A percentile compares a stretch with the other conserved stretches of the same genome.
phyloP scores from a whole-genome alignment of 805 yeast species.

The Kazachstania viticola region DNA sequence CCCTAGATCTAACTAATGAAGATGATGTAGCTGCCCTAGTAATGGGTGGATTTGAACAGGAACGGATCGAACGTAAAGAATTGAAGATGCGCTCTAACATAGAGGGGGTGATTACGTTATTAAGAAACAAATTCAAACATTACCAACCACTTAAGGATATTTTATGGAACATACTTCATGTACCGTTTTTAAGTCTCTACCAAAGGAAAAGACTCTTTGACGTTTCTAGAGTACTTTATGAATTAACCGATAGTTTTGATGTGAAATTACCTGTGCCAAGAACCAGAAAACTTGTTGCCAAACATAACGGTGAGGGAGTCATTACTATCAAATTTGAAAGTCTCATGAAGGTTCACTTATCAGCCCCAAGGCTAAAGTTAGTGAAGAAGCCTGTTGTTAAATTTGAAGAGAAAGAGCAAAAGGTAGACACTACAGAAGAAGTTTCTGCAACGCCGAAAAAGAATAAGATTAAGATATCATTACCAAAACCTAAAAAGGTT shows the following conservation, averaged over 20 bases:
- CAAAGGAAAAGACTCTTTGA: constrained; percentile 55
- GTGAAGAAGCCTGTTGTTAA: constrained; percentile 4
- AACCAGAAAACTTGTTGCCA: constrained; percentile 54
- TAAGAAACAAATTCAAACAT: constrained; percentile 22
- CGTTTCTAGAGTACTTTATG: constrained; percentile 52
- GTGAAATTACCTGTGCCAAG: constrained; percentile 59
- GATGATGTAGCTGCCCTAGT: constrained; percentile 8
- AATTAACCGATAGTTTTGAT: constrained; percentile 45
- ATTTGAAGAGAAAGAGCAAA: neutral
- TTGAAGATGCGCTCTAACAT: constrained; percentile 18
- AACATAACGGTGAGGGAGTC: constrained; percentile 38
- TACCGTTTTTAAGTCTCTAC: constrained; percentile 45
- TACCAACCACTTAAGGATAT: constrained; percentile 45
- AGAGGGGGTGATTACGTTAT: constrained; percentile 15
- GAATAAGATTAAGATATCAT: constrained; percentile 10
- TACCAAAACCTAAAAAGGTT: constrained; percentile 6
- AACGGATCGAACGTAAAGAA: constrained; percentile 11
- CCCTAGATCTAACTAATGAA: constrained; percentile 8
- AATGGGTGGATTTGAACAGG: constrained; percentile 7
- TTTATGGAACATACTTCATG: constrained; percentile 61
- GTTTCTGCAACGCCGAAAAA: neutral
- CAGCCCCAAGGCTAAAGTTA: constrained; percentile 13
- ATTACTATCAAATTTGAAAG: constrained; percentile 51
- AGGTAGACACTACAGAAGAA: neutral
- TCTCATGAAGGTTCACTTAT: constrained; percentile 19